Percentiles rank a stretch among this genome's conserved stretches.
phyloP scores from a whole-genome alignment of 148 eudicot genomes.

The Pouteria glomerata region DNA sequence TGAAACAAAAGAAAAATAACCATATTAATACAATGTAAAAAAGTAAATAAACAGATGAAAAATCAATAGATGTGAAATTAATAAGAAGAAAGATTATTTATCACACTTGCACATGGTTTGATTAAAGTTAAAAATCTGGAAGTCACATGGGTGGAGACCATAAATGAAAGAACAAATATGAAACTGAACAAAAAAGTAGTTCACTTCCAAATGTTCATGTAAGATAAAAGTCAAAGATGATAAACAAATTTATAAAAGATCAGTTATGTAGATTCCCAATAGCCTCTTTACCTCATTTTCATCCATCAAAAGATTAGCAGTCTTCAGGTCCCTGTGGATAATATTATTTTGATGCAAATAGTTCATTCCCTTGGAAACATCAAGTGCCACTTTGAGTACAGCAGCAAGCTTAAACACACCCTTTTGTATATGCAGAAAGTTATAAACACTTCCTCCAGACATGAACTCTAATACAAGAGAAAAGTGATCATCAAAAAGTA shows the following conservation, averaged over 20 bases:
- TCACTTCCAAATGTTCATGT: not conserved
- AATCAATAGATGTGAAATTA: not conserved
- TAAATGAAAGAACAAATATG: not conserved
- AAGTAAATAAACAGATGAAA: not conserved
- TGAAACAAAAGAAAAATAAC: not conserved
- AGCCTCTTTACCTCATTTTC: constrained; percentile 52
- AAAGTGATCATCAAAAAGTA: constrained; percentile 17
- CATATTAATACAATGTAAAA: not conserved
- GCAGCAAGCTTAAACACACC: constrained; percentile 42
- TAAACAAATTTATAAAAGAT: not conserved
- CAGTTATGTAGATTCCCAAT: not conserved
- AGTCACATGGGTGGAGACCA: not conserved
- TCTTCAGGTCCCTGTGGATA: constrained; percentile 66
- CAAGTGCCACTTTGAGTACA: constrained; percentile 52
- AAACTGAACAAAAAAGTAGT: not conserved
- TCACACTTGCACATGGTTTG: not conserved
- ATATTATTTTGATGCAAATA: constrained; percentile 64
- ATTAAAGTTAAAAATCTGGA: not conserved
- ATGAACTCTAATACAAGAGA: constrained; percentile 42
- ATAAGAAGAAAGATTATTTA: not conserved
- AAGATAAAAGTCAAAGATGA: not conserved
- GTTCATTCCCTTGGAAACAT: constrained; percentile 58
- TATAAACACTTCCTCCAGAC: constrained; percentile 49
- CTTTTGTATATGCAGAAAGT: constrained; percentile 45
- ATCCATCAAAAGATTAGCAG: constrained; percentile 72